These are phyloP conservation scores for Haplosporangium sp. DNA, from an alignment of 371 early-diverging fungal genomes.

Conservation along the genomic window DNA sequence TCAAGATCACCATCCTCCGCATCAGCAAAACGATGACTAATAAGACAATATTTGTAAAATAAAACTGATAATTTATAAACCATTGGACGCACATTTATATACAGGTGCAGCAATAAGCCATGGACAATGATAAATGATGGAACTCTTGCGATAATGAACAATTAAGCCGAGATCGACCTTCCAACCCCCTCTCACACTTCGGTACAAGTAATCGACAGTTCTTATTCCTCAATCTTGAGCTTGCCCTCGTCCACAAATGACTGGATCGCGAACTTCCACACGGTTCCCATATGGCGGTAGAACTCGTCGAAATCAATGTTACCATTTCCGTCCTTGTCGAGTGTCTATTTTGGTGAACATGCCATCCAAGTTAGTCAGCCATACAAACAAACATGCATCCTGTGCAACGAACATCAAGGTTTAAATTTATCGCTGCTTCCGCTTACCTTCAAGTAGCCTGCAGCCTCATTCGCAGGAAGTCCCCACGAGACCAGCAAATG, in stretches of 20 bases:
- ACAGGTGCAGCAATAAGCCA: no score
- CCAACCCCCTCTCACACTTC: no score
- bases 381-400: neutral
- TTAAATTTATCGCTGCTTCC: neutral
- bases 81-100: no score
- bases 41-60: neutral
- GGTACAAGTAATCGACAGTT: no score
- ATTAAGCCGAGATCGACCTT: no score
- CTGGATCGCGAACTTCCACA: constrained; percentile 53
- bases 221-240: constrained; percentile 29
- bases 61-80: no score
- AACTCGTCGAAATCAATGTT: constrained; percentile 42
- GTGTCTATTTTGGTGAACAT: constrained; percentile 1
- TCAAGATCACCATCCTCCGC: neutral
- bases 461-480: constrained; percentile 33
- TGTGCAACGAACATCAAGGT: neutral
- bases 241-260: constrained; percentile 54
- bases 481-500: constrained; percentile 46
- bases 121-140: no score
- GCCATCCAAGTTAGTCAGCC: neutral
- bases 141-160: no score
- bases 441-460: constrained; percentile 43
- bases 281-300: constrained; percentile 34
- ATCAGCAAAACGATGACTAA: neutral
- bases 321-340: constrained; percentile 28